These are phyloP conservation scores for Daldinia concentrica DNA, from an alignment of 495 filamentous ascomycete species.

Conservation along the genomic window DNA sequence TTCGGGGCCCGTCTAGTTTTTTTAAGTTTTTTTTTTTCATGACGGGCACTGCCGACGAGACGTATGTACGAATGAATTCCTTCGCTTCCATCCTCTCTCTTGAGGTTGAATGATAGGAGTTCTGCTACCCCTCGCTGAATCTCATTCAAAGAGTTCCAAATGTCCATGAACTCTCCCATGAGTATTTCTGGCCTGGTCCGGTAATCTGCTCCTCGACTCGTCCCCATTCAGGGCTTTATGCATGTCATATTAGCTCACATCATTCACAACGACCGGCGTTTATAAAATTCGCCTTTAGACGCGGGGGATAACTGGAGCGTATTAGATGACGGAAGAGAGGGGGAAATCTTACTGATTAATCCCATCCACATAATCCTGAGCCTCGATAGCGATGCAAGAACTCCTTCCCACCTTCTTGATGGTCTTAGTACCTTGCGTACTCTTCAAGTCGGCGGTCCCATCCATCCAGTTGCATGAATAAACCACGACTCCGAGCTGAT, in stretches of 20 bases:
- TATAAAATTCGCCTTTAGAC: neutral
- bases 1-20: neutral
- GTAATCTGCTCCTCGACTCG: conserved; percentile 66
- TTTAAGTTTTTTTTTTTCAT: too few relatives aligned
- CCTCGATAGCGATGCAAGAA: conserved; percentile 68
- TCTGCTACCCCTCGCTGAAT: neutral
- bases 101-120: neutral
- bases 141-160: conserved; percentile 50
- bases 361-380: conserved; percentile 78
- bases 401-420: conserved; percentile 61
- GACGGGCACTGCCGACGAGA: neutral
- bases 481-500: conserved; percentile 75
- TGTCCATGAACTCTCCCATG: conserved; percentile 61
- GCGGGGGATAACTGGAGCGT: neutral
- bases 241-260: conserved; percentile 33
- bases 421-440: conserved; percentile 67
- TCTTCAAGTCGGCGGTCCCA: conserved; percentile 65
- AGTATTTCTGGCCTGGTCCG: conserved; percentile 60
- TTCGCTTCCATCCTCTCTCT: conserved; percentile 2
- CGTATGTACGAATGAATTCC: neutral
- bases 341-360: conserved; percentile 70
- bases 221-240: conserved; percentile 72
- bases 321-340: neutral
- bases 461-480: conserved; percentile 78
- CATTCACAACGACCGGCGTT: neutral